Percentiles rank a stretch among this genome's conserved stretches.
Conservation (phyloP, 2,329 filamentous ascomycete species). For the Aspergillus novofumigatus region DNA sequence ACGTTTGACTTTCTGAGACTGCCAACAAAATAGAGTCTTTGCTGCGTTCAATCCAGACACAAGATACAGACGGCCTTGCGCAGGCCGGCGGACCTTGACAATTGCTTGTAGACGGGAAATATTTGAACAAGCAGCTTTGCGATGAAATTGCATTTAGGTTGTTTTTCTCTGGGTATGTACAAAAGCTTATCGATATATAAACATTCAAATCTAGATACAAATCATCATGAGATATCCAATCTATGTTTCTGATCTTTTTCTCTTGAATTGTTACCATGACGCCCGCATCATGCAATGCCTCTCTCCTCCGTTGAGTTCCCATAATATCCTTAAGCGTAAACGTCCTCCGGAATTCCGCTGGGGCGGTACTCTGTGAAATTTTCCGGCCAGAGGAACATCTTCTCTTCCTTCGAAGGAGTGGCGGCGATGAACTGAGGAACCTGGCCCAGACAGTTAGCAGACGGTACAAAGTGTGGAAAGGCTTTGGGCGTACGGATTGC, state of each 20-base stretch:
- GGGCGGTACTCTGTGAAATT: slow-evolving; percentile 48
- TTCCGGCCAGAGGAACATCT: slow-evolving; percentile 61
- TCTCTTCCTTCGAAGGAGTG: slow-evolving; percentile 55
- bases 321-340: background rate
- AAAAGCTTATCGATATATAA: background rate
- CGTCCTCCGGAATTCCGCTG: slow-evolving; percentile 14
- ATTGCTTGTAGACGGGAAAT: too few species aligned
- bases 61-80: too few species aligned
- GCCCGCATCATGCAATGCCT: background rate
- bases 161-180: background rate
- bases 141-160: background rate
- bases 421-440: slow-evolving; percentile 48
- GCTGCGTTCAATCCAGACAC: too few species aligned
- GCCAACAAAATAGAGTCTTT: background rate
- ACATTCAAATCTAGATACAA: background rate
- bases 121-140: background rate
- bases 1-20: too few species aligned
- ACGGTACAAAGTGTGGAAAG: slow-evolving; percentile 19
- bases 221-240: background rate
- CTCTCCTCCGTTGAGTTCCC: too few species aligned
- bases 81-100: too few species aligned
- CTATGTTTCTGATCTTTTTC: background rate
- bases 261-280: background rate
- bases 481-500: slow-evolving; percentile 42
- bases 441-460: slow-evolving; percentile 14